A percentile compares a stretch with the other conserved stretches of the same genome.
These are phyloP conservation scores for Diplodia mutila DNA, from an alignment of 2,329 filamentous ascomycete species.

Conservation along the genomic window DNA sequence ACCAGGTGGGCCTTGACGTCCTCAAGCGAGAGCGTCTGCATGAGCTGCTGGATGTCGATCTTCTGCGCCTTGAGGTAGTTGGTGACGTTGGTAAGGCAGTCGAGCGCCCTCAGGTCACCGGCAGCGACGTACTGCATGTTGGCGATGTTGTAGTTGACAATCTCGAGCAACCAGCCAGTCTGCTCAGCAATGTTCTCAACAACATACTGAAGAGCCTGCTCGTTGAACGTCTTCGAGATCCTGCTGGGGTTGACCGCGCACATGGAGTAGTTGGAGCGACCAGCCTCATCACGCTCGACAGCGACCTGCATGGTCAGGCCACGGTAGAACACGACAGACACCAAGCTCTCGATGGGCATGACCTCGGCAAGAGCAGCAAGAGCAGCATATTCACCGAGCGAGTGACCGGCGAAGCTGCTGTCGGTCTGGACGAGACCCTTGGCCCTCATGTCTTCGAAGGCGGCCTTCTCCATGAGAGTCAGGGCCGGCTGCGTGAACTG, in stretches of 20 bases:
- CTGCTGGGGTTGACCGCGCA: conserved; percentile 98
- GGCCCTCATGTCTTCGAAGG: conserved; percentile 97
- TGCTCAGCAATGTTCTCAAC: conserved; percentile 93
- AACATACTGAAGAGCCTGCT: conserved; percentile 94
- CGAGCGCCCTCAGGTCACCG: conserved; percentile 67
- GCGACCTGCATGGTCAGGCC: conserved; percentile 99
- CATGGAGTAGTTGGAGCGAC: conserved; percentile 98
- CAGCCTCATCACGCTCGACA: conserved; percentile 90
- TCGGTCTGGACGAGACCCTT: conserved; percentile 95
- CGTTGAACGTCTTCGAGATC: conserved; percentile 98
- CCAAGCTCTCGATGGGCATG: conserved; percentile 98
- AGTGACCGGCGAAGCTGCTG: conserved; percentile 97
- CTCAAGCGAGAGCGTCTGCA: conserved; percentile 82
- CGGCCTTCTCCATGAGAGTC: conserved; percentile 99
- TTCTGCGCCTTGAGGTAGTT: conserved; percentile 97
- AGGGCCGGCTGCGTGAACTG: conserved; percentile 98
- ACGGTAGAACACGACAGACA: conserved; percentile 98
- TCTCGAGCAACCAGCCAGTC: conserved; percentile 94
- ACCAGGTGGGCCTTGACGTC: conserved; percentile 88
- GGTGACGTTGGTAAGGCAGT: conserved; percentile 74
- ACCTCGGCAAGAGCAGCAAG: conserved; percentile 95
- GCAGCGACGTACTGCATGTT: conserved; percentile 73
- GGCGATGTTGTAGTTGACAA: conserved; percentile 90
- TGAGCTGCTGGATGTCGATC: conserved; percentile 93
- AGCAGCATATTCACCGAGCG: conserved; percentile 96